These are phyloP conservation scores for Globisporangium yorkense DNA, from an alignment of 352 stramenopile genomes.

Conservation along the genomic window DNA sequence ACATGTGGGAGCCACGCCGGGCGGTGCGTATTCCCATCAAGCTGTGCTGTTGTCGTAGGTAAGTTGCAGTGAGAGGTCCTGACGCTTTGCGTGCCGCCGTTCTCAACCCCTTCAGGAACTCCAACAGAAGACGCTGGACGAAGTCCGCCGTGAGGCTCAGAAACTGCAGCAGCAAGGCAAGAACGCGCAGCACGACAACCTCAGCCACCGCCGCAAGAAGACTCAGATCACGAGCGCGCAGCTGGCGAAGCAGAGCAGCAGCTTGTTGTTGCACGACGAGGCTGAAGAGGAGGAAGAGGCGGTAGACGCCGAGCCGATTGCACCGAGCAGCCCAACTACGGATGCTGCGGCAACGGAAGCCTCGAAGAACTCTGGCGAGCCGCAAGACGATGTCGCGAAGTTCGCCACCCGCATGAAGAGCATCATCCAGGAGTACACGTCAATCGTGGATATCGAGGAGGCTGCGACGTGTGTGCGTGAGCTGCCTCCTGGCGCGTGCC, in stretches of 20 bases:
- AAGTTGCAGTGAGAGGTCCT: background rate
- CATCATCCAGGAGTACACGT: conserved; percentile 81
- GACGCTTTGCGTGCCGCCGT: too few relatives aligned
- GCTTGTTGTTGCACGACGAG: conserved; percentile 49
- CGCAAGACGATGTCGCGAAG: conserved; percentile 29
- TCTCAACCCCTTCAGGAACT: conserved; percentile 36
- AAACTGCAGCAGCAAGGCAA: conserved; percentile 82
- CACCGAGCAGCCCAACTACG: conserved; percentile 4
- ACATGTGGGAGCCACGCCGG: conserved; percentile 82
- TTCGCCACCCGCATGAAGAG: conserved; percentile 77
- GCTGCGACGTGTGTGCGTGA: conserved; percentile 65
- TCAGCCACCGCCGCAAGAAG: conserved; percentile 67
- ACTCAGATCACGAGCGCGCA: conserved; percentile 73
- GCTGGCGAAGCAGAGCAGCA: conserved; percentile 76
- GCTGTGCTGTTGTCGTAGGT: background rate
- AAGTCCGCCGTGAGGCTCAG: conserved; percentile 77
- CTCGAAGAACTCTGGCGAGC: conserved; percentile 4
- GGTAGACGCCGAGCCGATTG: background rate
- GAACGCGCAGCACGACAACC: conserved; percentile 83
- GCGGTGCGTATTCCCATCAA: conserved; percentile 27
- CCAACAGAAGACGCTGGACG: conserved; percentile 83
- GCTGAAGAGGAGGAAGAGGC: conserved; percentile 12
- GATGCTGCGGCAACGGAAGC: background rate
- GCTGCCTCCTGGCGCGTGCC: conserved; percentile 38
- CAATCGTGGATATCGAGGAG: conserved; percentile 77